Conservation (phyloP, 2,329 filamentous ascomycete species). For the Colletotrichum echinochloae region DNA sequence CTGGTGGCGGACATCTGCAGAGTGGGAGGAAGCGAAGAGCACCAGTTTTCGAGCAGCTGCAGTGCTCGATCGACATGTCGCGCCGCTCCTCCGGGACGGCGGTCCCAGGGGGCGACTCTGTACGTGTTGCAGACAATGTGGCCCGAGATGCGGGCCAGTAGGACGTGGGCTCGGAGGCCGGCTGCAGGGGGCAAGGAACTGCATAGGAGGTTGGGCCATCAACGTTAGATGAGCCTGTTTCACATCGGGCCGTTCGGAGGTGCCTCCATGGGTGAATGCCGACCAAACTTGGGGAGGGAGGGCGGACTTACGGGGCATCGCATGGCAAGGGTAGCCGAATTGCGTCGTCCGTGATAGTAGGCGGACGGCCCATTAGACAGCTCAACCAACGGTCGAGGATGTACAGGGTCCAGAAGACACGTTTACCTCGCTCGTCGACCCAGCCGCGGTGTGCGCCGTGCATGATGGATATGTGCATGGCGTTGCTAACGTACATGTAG, state of each 20-base stretch:
- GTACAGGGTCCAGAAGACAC: constrained; percentile 65
- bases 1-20: constrained; percentile 53
- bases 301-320: constrained; percentile 54
- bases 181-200: constrained; percentile 58
- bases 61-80: constrained; percentile 55
- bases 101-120: constrained; percentile 51
- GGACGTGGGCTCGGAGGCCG: constrained; percentile 60
- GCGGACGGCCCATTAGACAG: constrained; percentile 62
- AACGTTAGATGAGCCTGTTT: constrained; percentile 20
- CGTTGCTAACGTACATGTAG: constrained; percentile 60
- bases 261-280: neutral
- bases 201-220: constrained; percentile 9
- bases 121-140: constrained; percentile 63
- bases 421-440: constrained; percentile 57
- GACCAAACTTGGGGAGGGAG: neutral
- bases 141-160: constrained; percentile 60
- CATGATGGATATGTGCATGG: constrained; percentile 61
- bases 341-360: constrained; percentile 60
- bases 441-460: constrained; percentile 61
- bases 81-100: constrained; percentile 44
- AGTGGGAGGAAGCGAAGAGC: constrained; percentile 50
- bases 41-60: constrained; percentile 57
- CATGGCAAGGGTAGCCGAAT: constrained; percentile 57
- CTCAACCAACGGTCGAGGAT: constrained; percentile 62
- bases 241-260: constrained; percentile 13